phyloP scores from a whole-genome alignment of 163 green algal genomes.

The Trebouxia gelatinosa region DNA sequence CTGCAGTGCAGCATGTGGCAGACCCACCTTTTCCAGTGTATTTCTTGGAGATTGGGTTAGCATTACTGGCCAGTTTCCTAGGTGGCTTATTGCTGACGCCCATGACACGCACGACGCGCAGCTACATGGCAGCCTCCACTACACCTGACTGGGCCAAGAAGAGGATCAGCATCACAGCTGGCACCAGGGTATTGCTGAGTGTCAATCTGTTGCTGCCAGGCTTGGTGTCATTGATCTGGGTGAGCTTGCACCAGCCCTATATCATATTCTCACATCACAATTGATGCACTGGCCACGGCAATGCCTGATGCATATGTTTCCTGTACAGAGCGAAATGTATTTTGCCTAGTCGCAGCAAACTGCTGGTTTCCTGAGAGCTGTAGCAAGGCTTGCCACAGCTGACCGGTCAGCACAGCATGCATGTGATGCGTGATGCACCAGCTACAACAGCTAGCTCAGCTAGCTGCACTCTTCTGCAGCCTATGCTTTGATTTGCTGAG shows the following conservation, averaged over 20 bases:
- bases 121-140: not conserved
- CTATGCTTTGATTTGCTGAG: not conserved
- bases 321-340: too few relatives aligned
- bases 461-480: not conserved
- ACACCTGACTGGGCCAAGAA: not conserved
- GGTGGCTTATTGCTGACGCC: conserved; percentile 7
- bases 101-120: conserved; percentile 9
- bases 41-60: not conserved
- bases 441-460: not conserved
- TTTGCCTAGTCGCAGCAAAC: too few relatives aligned
- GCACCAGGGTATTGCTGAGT: not conserved
- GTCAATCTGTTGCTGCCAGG: not conserved
- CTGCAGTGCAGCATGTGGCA: conserved; percentile 23
- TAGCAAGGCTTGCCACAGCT: too few relatives aligned
- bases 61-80: not conserved
- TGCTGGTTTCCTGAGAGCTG: too few relatives aligned
- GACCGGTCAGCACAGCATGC: not conserved
- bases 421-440: not conserved
- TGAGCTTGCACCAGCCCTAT: too few relatives aligned
- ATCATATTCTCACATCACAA: too few relatives aligned
- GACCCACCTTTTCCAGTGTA: not conserved
- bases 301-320: too few relatives aligned
- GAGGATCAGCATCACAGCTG: not conserved
- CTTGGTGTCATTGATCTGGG: not conserved
- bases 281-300: too few relatives aligned